Base-by-base conservation (phyloP, 495 filamentous ascomycete species). In the Podospora pseudoanserina region DNA sequence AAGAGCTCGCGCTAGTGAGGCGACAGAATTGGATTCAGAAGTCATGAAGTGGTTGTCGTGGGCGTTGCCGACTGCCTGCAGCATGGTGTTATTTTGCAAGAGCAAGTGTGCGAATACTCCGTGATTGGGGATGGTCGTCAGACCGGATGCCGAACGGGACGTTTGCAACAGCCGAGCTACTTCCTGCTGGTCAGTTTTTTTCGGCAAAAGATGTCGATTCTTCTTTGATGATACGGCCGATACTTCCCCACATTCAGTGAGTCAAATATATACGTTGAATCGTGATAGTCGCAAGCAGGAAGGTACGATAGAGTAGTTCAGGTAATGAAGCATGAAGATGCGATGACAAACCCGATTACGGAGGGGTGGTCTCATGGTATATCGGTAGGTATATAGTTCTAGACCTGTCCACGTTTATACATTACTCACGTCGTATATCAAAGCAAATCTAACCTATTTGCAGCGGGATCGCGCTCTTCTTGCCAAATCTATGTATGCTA, bases 11-110 rank as follows among this genome's bases (percentile, higher is more conserved):
- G 76, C 75, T 5, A 84, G 70, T 30, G 73, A 68, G 11, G 72
- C 68, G 32, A 81, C 66, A 11, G 77, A 78, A 61, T 74, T 76
- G 65, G 75, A 69, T 58, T 70, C 71, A 34, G 70, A 68, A 18
- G 66, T 70, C 60, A 72, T 57, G 64, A 70, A 73, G 65, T 79
- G 77, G 9, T 63, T 60, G 72, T 81, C 78, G 69, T 79, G 76
- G 32, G 63, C n/a, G 67, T 72, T 70, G 11, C n/a, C 4, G 65
- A 80, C 71, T 64, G 70, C 67, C 62, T 75, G 72, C 60, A 82
- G 67, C 78, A 80, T 81, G 16, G 20, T 71, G 65, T 28, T 57
- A 60, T n/a, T 64, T 60, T 54, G 53, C 4, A 39, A 20, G 27
- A 23, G 39, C 5, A 54, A 27, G n/a, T 9, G 54, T 56, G 39